A percentile compares a stretch with the other conserved stretches of the same genome.
Conservation (phyloP, 345 rosid genomes). For the Chamaenerion angustifolium region DNA sequence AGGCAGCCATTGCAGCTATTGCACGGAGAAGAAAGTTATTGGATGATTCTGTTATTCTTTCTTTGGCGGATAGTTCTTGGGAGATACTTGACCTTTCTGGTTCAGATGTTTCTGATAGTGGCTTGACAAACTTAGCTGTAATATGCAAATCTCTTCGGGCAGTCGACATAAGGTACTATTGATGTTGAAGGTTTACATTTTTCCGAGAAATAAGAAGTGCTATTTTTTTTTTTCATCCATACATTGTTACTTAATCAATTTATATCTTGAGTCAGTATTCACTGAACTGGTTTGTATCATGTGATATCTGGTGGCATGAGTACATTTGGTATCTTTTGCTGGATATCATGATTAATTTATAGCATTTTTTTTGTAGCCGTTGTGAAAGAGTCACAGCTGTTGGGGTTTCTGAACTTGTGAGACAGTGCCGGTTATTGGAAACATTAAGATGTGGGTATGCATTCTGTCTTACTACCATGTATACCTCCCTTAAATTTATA, state of each 20-base stretch:
- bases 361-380: conserved; percentile 31
- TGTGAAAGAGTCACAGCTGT: conserved; percentile 43
- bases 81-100: conserved; percentile 70
- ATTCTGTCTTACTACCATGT: background rate
- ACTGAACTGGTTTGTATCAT: too few relatives aligned
- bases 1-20: conserved; percentile 63
- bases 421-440: conserved; percentile 50
- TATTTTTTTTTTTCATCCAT: too few relatives aligned
- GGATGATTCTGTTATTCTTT: conserved; percentile 35
- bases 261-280: too few relatives aligned
- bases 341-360: too few relatives aligned
- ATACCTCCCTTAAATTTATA: background rate
- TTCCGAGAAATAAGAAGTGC: too few relatives aligned
- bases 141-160: conserved; percentile 59
- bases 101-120: conserved; percentile 58
- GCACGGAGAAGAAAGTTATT: conserved; percentile 71
- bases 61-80: conserved; percentile 78
- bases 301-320: too few relatives aligned
- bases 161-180: conserved; percentile 63
- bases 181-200: background rate
- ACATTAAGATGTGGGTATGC: conserved; percentile 80
- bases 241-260: too few relatives aligned
- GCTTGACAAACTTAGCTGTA: conserved; percentile 42
- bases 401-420: conserved; percentile 58
- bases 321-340: too few relatives aligned